Base-by-base conservation (phyloP, 495 filamentous ascomycete genomes). In the Trichoderma reesei region DNA sequence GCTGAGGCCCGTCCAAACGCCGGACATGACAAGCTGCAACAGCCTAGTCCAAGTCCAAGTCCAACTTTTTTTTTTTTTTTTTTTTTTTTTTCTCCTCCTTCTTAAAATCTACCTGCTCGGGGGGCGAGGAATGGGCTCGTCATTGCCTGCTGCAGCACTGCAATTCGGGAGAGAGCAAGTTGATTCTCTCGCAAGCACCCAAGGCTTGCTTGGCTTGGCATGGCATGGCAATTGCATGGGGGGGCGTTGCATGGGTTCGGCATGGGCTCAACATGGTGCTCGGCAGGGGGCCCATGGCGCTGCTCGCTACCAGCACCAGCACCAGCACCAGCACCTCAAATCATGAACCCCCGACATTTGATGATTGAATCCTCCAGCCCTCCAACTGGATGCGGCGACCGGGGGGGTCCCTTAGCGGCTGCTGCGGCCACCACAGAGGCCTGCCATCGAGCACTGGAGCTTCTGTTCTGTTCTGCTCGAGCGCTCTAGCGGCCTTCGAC, bases 361-460 rank as follows among this genome's bases (percentile, higher is more conserved):
- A n/a, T n/a, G n/a, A n/a, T n/a, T n/a, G n/a, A n/a, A n/a, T n/a
- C n/a, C n/a, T n/a, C n/a, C n/a, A n/a, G n/a, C n/a, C n/a, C n/a
- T n/a, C n/a, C n/a, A n/a, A n/a, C n/a, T n/a, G n/a, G 13, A 5
- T 44, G 41, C 41, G n/a, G 41, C 41, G 41, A 44, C 41, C 41
- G n/a, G 41, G 41, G 41, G 13, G 13, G 16, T 3, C 37, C n/a
- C 20, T 7, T 48, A 48, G 44, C 20, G 44, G 1, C 44, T 56
- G 51, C 51, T 33, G 51, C 51, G 18, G 51, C 51, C 51, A 26
- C n/a, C n/a, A n/a, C n/a, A n/a, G n/a, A n/a, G 34, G 51, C 51
- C 51, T 56, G 51, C 51, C 51, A 56, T 56, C 8, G 51, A 56
- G 51, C 51, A n/a, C n/a, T n/a, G n/a, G n/a, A n/a, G n/a, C n/a